phyloP scores from a whole-genome alignment of 306 rosid species.

The Cucurbita argyrosperma region DNA sequence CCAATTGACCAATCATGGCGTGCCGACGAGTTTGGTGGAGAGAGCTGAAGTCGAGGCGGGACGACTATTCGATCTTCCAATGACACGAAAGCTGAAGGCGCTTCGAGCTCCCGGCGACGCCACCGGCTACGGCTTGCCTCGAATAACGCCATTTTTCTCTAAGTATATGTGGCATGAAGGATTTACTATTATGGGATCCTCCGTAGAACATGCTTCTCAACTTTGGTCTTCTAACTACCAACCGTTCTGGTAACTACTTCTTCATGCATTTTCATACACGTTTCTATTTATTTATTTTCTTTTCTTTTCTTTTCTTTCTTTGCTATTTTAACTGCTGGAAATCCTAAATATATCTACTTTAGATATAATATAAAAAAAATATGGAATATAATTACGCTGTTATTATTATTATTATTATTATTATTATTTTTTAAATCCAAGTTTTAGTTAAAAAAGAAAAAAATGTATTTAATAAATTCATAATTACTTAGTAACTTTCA shows the following conservation, averaged over 20 bases:
- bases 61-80: constrained; percentile 39
- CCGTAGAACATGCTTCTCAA: constrained; percentile 31
- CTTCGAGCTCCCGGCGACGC: constrained; percentile 23
- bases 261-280: constrained; percentile 39
- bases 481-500: too few species aligned
- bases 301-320: neutral
- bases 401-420: too few species aligned
- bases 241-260: constrained; percentile 49
- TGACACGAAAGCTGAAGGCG: constrained; percentile 33
- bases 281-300: neutral
- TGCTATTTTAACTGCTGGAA: neutral
- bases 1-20: constrained; percentile 46
- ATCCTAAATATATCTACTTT: too few species aligned
- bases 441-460: too few species aligned
- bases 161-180: constrained; percentile 89
- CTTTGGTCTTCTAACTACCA: constrained; percentile 49
- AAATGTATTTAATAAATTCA: too few species aligned
- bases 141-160: constrained; percentile 43
- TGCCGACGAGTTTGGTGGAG: constrained; percentile 20
- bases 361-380: too few species aligned
- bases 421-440: too few species aligned
- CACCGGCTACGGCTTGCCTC: constrained; percentile 57
- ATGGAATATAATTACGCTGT: too few species aligned
- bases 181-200: constrained; percentile 56
- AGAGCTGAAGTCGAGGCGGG: constrained; percentile 26